Evolutionary conservation across 768 basidiomycete species (phyloP), one percentile per base, ranked within the genome.

Genomic region (Boletus eberwhitei): DNA sequence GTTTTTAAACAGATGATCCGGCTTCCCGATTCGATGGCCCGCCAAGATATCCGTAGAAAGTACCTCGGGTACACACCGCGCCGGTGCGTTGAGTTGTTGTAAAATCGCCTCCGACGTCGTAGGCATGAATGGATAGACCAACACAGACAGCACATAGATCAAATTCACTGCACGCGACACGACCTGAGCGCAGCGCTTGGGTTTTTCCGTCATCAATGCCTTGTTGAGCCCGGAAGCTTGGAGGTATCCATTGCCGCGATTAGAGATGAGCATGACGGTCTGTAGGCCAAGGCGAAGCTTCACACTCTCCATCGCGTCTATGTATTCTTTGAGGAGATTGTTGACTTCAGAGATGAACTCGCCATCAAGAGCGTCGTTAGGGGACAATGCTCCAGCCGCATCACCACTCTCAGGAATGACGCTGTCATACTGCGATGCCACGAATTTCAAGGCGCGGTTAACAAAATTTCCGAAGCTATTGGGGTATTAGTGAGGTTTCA

Each of bases 121-220:
- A 38, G 97, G 97, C 94, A 99, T 98, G 85, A 93, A 99, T 0
- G 97, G 96, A 67, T 94, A 88, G 59, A 93, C 73, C 61, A 97
- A 77, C 29, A 85, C 87, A 13, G 92, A 88, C 53, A 99, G 79
- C 36, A 86, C 74, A 69, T 97, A 98, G 69, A 98, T 96, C 61
- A 99, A 76, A 75, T 98, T 98, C 71, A 93, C 72, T 26, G 94
- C 90, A 50, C 93, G 86, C 45, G 89, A 85, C 54, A 98, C 77
- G 61, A 98, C 95, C 63, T 90, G 87, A 4, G 89, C 94, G 63
- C 93, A 96, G 54, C 93, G 89, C 52, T 79, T 78, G 3, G 93
- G 92, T 58, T 93, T 79, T 58, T 85, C 82, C 9, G 82, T 75
- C 76, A 96, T 86, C 56, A 98, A 78, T 7, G 92, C 82, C 71